Evolutionary conservation across 2,329 filamentous ascomycete species (phyloP).

Genomic region (Hymenoscyphus albidus): DNA sequence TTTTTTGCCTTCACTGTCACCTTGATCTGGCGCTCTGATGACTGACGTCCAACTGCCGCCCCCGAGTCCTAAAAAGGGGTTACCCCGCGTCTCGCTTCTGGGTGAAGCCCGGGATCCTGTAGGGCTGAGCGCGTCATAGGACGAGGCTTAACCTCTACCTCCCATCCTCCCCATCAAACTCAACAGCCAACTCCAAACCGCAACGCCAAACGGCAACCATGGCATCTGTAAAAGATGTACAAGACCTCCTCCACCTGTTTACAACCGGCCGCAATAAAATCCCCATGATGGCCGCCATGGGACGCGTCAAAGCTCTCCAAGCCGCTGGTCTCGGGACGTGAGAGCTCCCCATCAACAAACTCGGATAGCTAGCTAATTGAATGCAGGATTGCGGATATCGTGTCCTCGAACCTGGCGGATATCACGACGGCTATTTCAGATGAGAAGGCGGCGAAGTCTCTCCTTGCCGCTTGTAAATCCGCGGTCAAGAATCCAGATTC

Average conservation of each 20-base stretch:
- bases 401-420: conserved; percentile 23
- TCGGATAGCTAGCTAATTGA: conserved; percentile 12
- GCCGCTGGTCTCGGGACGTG: conserved; percentile 53
- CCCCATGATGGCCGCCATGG: conserved; percentile 56
- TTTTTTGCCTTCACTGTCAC: not conserved
- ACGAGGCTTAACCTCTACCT: not conserved
- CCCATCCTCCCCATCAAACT: not conserved
- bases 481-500: conserved; percentile 20
- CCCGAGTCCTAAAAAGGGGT: not conserved
- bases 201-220: conserved; percentile 35
- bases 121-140: not conserved
- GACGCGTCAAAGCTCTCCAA: conserved; percentile 55
- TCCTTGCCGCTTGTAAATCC: conserved; percentile 32
- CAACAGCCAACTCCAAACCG: not conserved
- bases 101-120: not conserved
- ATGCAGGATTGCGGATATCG: conserved; percentile 31
- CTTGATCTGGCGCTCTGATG: not conserved
- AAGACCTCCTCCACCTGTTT: conserved; percentile 57
- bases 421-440: conserved; percentile 28
- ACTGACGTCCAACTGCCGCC: not conserved
- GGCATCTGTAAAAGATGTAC: conserved; percentile 55
- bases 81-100: not conserved
- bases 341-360: conserved; percentile 1
- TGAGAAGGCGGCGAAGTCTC: conserved; percentile 32
- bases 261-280: conserved; percentile 51